phyloP scores from a whole-genome alignment of 2,329 filamentous ascomycete species.

The Coniochaeta prunicola region DNA sequence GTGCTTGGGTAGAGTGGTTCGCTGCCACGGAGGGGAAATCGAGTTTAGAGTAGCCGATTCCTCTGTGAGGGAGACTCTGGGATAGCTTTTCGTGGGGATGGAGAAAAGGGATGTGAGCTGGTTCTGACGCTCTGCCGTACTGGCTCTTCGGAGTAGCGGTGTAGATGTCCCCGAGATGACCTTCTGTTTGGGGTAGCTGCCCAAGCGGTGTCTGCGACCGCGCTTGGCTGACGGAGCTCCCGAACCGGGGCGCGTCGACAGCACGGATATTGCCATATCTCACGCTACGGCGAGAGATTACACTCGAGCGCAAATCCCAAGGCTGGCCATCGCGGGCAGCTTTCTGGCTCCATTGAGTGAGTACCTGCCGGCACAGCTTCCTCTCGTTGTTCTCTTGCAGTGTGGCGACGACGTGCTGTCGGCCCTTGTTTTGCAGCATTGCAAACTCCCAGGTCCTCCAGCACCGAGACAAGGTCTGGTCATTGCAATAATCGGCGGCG shows the following conservation, averaged over 20 bases:
- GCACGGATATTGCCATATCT: background rate
- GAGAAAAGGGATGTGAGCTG: background rate
- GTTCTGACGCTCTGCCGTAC: background rate
- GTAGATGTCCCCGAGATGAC: background rate
- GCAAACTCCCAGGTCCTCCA: constrained; percentile 19
- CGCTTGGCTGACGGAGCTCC: background rate
- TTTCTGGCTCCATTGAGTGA: constrained; percentile 18
- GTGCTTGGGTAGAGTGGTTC: background rate
- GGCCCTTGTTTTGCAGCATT: constrained; percentile 14
- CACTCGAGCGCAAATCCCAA: background rate
- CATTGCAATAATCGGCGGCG: constrained; percentile 17
- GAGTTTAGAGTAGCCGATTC: background rate
- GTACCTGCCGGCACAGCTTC: constrained; percentile 11
- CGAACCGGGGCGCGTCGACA: background rate
- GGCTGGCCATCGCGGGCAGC: constrained; percentile 10
- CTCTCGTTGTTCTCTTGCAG: constrained; percentile 15
- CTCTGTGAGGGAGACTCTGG: background rate
- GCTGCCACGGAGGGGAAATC: background rate
- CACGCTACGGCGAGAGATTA: constrained; percentile 3
- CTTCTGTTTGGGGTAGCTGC: background rate
- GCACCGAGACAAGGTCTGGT: constrained; percentile 11
- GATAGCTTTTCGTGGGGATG: background rate
- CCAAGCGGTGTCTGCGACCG: background rate
- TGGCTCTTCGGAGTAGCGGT: background rate
- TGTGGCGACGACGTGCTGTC: constrained; percentile 13